phyloP scores from a whole-genome alignment of 1,284 basidiomycete species.

The Leccinum ambiguum region DNA sequence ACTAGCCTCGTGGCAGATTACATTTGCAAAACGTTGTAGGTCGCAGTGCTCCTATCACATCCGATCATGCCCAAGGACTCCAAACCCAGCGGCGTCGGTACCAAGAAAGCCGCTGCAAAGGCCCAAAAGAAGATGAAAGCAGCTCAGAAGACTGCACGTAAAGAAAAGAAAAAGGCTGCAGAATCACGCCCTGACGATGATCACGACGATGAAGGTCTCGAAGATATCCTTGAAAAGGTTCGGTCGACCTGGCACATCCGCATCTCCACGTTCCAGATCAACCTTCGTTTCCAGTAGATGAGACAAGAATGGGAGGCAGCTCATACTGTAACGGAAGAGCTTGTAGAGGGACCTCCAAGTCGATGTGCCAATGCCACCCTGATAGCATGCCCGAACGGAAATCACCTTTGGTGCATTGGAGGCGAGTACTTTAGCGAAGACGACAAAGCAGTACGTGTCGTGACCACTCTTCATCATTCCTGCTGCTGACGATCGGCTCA shows the following conservation, averaged over 20 bases:
- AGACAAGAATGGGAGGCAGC: constrained; percentile 72
- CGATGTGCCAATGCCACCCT: constrained; percentile 81
- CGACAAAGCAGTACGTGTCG: constrained; percentile 63
- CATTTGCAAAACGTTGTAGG: background rate
- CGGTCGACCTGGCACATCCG: constrained; percentile 14
- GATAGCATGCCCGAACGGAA: constrained; percentile 75
- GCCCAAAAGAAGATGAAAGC: constrained; percentile 74
- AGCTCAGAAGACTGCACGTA: constrained; percentile 66
- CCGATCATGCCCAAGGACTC: constrained; percentile 21
- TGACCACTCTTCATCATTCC: background rate
- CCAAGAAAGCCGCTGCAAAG: constrained; percentile 59
- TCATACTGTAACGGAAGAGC: constrained; percentile 75
- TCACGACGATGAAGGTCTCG: constrained; percentile 76
- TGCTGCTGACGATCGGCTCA: constrained; percentile 26
- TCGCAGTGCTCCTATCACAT: too few relatives aligned
- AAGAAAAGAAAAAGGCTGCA: constrained; percentile 61
- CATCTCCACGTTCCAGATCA: constrained; percentile 2
- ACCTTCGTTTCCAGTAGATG: constrained; percentile 51
- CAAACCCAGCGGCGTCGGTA: constrained; percentile 6
- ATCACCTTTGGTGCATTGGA: constrained; percentile 79
- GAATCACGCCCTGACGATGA: constrained; percentile 48
- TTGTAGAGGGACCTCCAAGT: constrained; percentile 76
- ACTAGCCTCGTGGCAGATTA: background rate
- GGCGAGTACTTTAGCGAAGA: constrained; percentile 87
- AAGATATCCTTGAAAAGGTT: constrained; percentile 78